Conservation (phyloP, 495 filamentous ascomycete species). For the Immersiella caudata region DNA sequence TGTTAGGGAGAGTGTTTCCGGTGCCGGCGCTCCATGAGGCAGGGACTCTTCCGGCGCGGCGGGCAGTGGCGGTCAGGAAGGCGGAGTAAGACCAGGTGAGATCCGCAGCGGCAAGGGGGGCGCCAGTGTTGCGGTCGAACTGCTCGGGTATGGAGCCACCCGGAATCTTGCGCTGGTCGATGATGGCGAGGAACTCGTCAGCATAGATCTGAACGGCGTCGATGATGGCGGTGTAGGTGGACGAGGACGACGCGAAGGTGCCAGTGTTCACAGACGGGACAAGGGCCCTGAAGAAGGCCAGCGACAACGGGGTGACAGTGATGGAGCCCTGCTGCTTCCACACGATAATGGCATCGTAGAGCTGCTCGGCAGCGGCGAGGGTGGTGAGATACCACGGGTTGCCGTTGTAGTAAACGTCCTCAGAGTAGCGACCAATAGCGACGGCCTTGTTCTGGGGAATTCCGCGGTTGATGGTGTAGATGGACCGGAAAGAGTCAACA, state of each 20-base stretch:
- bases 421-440: constrained; percentile 69
- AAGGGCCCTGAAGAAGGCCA: constrained; percentile 62
- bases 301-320: constrained; percentile 54
- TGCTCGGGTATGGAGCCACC: constrained; percentile 66
- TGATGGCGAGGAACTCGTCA: constrained; percentile 63
- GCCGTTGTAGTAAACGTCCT: constrained; percentile 68
- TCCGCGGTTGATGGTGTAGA: constrained; percentile 62
- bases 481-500: constrained; percentile 63
- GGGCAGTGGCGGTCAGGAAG: constrained; percentile 62
- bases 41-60: constrained; percentile 53
- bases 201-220: constrained; percentile 62
- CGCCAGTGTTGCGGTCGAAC: constrained; percentile 55
- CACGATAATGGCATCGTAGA: constrained; percentile 66
- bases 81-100: constrained; percentile 72
- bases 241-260: constrained; percentile 50
- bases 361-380: constrained; percentile 64
- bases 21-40: constrained; percentile 54
- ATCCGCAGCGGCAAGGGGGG: constrained; percentile 58
- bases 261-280: constrained; percentile 51
- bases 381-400: constrained; percentile 71
- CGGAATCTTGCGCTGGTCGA: constrained; percentile 48
- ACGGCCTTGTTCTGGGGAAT: constrained; percentile 53
- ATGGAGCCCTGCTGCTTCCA: constrained; percentile 58
- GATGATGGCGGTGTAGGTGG: constrained; percentile 55
- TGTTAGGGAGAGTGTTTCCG: constrained; percentile 53